Conservation (phyloP, 176 grass and related monocot species). For the Triticum urartu region DNA sequence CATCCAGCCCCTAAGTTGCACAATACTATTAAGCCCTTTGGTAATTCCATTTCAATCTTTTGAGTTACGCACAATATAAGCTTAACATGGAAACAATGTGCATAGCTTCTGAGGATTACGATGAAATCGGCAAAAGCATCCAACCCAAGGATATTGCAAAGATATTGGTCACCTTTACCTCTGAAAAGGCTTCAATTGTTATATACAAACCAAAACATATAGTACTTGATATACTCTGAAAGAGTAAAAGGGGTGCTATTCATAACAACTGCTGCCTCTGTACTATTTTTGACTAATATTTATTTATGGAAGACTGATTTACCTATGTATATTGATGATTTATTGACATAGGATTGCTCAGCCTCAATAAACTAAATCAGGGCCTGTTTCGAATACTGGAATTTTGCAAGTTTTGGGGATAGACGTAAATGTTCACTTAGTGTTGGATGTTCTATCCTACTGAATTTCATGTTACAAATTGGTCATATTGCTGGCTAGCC, state of each 20-base stretch:
- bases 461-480: slow-evolving; percentile 2
- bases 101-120: background rate
- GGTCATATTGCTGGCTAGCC: background rate
- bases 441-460: background rate
- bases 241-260: background rate
- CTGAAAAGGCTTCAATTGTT: background rate
- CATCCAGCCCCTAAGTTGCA: too few relatives aligned
- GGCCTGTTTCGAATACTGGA: background rate
- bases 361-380: background rate
- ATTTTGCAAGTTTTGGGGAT: background rate
- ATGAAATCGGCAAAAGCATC: slow-evolving; percentile 11
- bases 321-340: background rate
- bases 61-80: background rate
- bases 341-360: background rate
- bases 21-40: too few relatives aligned
- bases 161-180: background rate
- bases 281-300: too few relatives aligned
- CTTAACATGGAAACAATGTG: background rate
- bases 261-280: background rate
- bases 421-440: background rate
- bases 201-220: background rate
- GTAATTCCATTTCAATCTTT: background rate
- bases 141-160: background rate
- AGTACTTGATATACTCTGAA: background rate
- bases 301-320: background rate